Conservation (phyloP, 2,329 filamentous ascomycete genomes). For the Colletotrichum eremochloae region DNA sequence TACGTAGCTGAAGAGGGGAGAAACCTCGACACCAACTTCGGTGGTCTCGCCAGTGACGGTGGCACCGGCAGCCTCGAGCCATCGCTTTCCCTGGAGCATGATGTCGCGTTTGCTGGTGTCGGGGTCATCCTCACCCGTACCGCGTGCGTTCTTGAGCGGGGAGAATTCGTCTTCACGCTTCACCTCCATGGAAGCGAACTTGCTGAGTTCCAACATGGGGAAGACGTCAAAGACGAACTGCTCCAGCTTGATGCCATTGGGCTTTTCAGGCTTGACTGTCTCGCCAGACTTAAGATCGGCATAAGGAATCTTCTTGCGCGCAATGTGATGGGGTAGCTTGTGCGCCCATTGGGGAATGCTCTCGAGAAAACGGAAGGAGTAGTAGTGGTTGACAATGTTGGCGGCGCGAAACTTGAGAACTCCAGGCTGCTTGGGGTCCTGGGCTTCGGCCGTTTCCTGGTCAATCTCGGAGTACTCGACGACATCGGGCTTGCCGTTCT, state of each 20-base stretch:
- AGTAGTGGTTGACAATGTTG: constrained; percentile 99
- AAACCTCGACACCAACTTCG: constrained; percentile 85
- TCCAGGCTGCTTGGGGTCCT: constrained; percentile 82
- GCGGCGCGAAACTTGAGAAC: constrained; percentile 96
- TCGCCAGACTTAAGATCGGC: constrained; percentile 82
- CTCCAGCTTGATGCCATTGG: constrained; percentile 98
- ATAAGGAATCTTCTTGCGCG: constrained; percentile 97
- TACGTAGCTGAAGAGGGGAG: constrained; percentile 95
- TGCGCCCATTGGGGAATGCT: constrained; percentile 88
- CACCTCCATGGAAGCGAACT: constrained; percentile 97
- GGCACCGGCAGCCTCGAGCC: constrained; percentile 84
- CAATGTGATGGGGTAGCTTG: constrained; percentile 93
- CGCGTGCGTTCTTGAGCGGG: constrained; percentile 89
- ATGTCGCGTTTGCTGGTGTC: constrained; percentile 94
- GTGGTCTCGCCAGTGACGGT: constrained; percentile 75
- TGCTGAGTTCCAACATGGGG: constrained; percentile 84
- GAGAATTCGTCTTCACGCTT: constrained; percentile 98
- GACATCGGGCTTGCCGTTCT: constrained; percentile 96
- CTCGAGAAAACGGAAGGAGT: constrained; percentile 93
- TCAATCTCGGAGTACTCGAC: constrained; percentile 99
- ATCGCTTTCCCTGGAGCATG: constrained; percentile 88
- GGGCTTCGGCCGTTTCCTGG: constrained; percentile 86
- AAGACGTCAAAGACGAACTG: constrained; percentile 99
- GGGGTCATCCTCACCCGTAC: constrained; percentile 91
- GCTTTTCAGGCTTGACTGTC: constrained; percentile 89